These are phyloP conservation scores for Ajuga chamaepitys DNA, from an alignment of 257 asterid genomes.

Conservation along the genomic window DNA sequence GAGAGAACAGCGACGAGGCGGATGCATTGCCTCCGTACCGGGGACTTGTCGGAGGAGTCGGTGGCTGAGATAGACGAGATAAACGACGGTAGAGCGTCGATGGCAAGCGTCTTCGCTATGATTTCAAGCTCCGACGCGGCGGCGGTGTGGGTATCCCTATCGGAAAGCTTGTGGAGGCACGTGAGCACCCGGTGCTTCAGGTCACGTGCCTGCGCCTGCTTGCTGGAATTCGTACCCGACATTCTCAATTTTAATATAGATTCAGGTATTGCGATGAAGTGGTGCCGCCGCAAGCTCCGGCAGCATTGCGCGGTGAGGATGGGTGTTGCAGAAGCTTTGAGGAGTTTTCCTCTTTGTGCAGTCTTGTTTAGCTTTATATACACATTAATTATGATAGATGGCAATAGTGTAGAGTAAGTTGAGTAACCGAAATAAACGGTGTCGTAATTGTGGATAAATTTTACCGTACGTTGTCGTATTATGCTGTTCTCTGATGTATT, in stretches of 20 bases:
- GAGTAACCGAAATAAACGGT: not conserved
- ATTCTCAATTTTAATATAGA: conserved; percentile 11
- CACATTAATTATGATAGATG: not conserved
- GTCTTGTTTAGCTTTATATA: not conserved
- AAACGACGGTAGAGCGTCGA: conserved; percentile 46
- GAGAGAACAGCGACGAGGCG: conserved; percentile 57
- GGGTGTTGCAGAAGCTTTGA: not conserved
- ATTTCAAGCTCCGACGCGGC: conserved; percentile 78
- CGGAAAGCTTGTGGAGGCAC: conserved; percentile 85
- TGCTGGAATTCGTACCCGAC: conserved; percentile 26
- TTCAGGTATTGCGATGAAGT: conserved; percentile 2
- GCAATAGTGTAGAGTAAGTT: not conserved
- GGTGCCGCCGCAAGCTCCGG: conserved; percentile 33
- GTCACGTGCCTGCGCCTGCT: conserved; percentile 60
- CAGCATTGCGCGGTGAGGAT: conserved; percentile 33
- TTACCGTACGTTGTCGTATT: conserved; percentile 19
- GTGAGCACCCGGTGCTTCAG: conserved; percentile 69
- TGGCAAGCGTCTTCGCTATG: conserved; percentile 46
- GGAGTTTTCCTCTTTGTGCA: not conserved
- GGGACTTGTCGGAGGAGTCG: conserved; percentile 68
- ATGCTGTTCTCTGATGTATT: not conserved
- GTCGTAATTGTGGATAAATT: conserved; percentile 7
- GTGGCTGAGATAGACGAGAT: conserved; percentile 65
- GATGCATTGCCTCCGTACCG: conserved; percentile 69
- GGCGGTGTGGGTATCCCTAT: conserved; percentile 68